Evolutionary conservation across 2,329 filamentous ascomycete species (phyloP).

Genomic region (Blastomyces emzantsi): DNA sequence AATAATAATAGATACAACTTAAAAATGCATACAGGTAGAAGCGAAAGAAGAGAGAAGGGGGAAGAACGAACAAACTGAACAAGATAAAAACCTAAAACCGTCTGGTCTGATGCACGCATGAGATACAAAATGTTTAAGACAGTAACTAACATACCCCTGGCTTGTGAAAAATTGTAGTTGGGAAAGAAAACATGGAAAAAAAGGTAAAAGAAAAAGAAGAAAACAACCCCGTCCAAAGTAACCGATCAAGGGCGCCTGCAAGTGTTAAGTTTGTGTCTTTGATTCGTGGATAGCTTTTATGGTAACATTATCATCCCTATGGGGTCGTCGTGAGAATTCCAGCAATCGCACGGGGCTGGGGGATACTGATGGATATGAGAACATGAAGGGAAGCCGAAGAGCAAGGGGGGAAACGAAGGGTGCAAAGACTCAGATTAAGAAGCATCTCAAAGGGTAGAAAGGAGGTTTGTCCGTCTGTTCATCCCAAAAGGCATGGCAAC

Average conservation of each 20-base stretch:
- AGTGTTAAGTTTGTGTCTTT: not conserved
- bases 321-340: not conserved
- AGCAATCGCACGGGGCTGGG: not conserved
- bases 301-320: not conserved
- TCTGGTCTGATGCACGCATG: not conserved
- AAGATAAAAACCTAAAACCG: not conserved
- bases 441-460: not conserved
- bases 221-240: not conserved
- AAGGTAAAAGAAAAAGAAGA: not conserved
- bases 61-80: not conserved
- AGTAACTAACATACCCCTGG: not conserved
- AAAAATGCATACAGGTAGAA: not conserved
- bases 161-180: not conserved
- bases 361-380: not conserved
- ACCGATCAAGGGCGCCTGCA: not conserved
- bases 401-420: not conserved
- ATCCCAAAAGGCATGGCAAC: not conserved
- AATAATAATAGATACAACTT: not conserved
- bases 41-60: not conserved
- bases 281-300: not conserved
- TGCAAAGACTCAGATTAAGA: not conserved
- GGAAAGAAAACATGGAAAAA: not conserved
- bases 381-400: not conserved
- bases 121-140: not conserved
- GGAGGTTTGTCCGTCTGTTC: not conserved